A percentile compares a stretch with the other conserved stretches of the same genome.
These are phyloP conservation scores for Buddleja alternifolia DNA, from an alignment of 257 asterid genomes.

Conservation along the genomic window DNA sequence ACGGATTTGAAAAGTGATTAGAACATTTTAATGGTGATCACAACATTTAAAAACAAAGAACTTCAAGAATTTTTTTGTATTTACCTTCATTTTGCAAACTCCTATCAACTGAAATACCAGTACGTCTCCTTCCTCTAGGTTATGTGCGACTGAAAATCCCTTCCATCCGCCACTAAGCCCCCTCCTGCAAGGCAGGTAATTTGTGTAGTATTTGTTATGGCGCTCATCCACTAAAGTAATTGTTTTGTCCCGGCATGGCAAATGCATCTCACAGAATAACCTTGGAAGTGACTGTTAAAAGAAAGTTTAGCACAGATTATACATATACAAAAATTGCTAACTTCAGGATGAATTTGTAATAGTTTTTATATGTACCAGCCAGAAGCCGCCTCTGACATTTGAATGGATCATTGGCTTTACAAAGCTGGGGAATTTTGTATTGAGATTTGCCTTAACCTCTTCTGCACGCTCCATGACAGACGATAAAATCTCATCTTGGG, in stretches of 20 bases:
- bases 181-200: conserved; percentile 44
- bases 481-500: conserved; percentile 30
- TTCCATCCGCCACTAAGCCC: conserved; percentile 74
- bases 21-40: background rate
- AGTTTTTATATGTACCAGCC: conserved; percentile 45
- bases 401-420: conserved; percentile 57
- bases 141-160: conserved; percentile 51
- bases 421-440: conserved; percentile 48
- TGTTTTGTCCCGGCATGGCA: conserved; percentile 46
- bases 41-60: background rate
- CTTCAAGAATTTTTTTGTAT: background rate
- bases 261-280: conserved; percentile 44
- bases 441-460: conserved; percentile 42
- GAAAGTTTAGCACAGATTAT: background rate
- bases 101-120: conserved; percentile 50
- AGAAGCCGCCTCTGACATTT: conserved; percentile 48
- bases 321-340: background rate
- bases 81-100: conserved; percentile 36
- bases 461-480: conserved; percentile 47
- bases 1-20: background rate
- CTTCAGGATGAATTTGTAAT: background rate
- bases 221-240: conserved; percentile 52
- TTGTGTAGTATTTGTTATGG: conserved; percentile 35
- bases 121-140: conserved; percentile 57
- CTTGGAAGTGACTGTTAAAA: conserved; percentile 46